Evolutionary conservation across 768 basidiomycete genomes (phyloP).

Genomic region (Termitomyces sp.): DNA sequence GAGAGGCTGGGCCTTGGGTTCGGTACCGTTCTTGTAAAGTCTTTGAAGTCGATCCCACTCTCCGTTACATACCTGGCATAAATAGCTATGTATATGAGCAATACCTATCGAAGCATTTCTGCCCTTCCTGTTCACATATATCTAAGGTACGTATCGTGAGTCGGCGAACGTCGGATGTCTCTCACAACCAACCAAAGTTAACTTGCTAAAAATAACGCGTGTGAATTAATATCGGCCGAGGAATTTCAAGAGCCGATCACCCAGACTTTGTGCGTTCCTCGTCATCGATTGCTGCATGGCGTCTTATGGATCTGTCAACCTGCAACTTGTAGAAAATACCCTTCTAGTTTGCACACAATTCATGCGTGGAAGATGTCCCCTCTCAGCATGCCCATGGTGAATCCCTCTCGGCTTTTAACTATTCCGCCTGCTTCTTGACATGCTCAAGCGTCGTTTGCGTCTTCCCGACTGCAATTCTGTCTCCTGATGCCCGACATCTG

Average conservation of each 20-base stretch:
- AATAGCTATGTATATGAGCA: background rate
- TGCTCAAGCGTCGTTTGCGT: constrained; percentile 4
- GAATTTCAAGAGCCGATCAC: background rate
- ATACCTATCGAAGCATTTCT: background rate
- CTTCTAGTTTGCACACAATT: background rate
- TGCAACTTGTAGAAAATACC: too few relatives aligned
- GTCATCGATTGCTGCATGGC: background rate
- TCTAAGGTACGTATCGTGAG: too few relatives aligned
- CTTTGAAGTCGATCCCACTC: too few relatives aligned
- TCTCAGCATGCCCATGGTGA: constrained; percentile 10
- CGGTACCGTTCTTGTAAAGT: too few relatives aligned
- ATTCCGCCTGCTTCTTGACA: constrained; percentile 10
- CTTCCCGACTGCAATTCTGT: constrained; percentile 2
- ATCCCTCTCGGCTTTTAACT: constrained; percentile 6
- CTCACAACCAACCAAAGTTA: too few relatives aligned
- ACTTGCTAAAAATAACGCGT: too few relatives aligned
- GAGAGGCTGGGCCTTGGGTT: background rate
- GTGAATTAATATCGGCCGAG: background rate
- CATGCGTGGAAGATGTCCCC: background rate
- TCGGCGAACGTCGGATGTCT: too few relatives aligned
- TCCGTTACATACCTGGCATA: background rate
- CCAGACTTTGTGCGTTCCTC: too few relatives aligned
- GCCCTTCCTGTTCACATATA: too few relatives aligned
- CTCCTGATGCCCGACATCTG: constrained; percentile 7
- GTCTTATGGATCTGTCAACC: background rate